Conservation (phyloP, 768 basidiomycete genomes). For the Xerocomellus intermedius region DNA sequence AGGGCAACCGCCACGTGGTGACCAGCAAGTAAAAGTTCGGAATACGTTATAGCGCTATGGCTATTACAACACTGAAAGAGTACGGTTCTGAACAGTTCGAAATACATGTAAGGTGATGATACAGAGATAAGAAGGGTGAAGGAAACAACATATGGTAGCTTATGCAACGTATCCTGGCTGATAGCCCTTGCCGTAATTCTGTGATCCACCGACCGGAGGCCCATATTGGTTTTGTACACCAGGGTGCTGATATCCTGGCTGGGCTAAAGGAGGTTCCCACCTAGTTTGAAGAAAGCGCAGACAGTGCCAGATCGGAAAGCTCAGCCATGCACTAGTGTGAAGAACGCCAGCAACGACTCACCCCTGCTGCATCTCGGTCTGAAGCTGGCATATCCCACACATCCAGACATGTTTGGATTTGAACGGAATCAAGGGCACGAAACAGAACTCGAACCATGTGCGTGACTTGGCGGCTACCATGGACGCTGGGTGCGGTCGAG, state of each 20-base stretch:
- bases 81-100: background rate
- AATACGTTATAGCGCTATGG: background rate
- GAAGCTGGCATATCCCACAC: constrained; percentile 72
- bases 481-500: constrained; percentile 40
- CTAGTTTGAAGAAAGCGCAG: constrained; percentile 11
- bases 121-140: background rate
- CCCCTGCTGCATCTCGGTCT: constrained; percentile 50
- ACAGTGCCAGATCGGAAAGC: background rate
- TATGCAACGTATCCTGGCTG: constrained; percentile 30
- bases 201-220: constrained; percentile 2
- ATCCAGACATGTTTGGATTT: constrained; percentile 62
- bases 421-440: constrained; percentile 68
- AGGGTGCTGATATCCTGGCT: constrained; percentile 41
- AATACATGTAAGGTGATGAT: background rate
- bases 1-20: constrained; percentile 1
- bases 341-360: constrained; percentile 33
- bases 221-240: constrained; percentile 14
- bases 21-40: background rate
- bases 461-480: constrained; percentile 63
- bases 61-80: background rate
- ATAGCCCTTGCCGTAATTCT: constrained; percentile 20
- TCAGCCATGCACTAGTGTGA: background rate
- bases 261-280: constrained; percentile 36
- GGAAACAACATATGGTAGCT: background rate
- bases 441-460: constrained; percentile 76